Evolutionary conservation across 768 basidiomycete species (phyloP).

Genomic region (Xerocomus spinulosus): DNA sequence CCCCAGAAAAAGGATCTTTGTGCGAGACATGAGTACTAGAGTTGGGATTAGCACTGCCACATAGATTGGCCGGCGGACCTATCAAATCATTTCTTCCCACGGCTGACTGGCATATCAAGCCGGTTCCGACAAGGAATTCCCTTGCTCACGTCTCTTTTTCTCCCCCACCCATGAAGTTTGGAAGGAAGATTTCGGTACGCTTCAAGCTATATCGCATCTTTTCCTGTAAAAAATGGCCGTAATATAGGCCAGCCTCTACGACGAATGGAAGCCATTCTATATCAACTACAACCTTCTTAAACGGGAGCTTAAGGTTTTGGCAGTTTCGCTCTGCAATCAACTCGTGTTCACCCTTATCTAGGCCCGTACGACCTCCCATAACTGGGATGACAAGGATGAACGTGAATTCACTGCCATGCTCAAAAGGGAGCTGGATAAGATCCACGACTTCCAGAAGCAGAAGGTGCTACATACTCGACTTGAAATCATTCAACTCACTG

Average conservation of each 20-base stretch:
- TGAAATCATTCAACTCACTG: background rate
- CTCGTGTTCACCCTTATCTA: conserved; percentile 10
- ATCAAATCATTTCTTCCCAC: conserved; percentile 9
- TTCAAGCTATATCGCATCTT: background rate
- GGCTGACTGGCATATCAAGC: background rate
- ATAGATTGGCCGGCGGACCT: background rate
- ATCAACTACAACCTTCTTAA: conserved; percentile 88
- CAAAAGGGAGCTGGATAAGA: conserved; percentile 86
- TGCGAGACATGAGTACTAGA: conserved; percentile 31
- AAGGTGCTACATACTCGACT: conserved; percentile 56
- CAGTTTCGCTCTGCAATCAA: background rate
- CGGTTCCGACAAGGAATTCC: background rate
- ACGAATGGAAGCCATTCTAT: conserved; percentile 88
- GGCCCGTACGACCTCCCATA: conserved; percentile 48
- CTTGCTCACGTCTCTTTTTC: background rate
- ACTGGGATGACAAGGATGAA: conserved; percentile 80
- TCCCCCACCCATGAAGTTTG: conserved; percentile 64
- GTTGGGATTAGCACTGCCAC: conserved; percentile 9
- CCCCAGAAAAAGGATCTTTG: conserved; percentile 71
- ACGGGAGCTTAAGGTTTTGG: conserved; percentile 76
- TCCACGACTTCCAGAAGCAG: conserved; percentile 86
- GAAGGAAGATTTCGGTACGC: conserved; percentile 67
- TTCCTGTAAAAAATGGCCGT: background rate
- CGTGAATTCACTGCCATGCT: conserved; percentile 74
- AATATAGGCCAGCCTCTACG: conserved; percentile 72